Percentiles rank a stretch among this genome's conserved stretches.
Evolutionary conservation across 129 eudicot genomes (phyloP).

Genomic region (Dittrichia graveolens): DNA sequence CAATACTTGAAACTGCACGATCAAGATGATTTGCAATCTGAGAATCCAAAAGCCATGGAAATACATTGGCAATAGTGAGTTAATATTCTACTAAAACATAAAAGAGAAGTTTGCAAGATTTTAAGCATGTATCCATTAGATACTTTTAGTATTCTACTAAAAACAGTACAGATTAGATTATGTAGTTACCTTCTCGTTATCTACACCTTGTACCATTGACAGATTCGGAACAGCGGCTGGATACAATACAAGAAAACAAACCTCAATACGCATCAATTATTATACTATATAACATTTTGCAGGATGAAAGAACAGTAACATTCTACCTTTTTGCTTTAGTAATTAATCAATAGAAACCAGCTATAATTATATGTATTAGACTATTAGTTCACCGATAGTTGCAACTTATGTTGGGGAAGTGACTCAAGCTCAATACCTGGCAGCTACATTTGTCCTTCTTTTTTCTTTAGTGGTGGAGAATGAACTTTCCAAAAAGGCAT

Average conservation of each 20-base stretch:
- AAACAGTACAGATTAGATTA: background rate
- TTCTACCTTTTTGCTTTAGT: too few species aligned
- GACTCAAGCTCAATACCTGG: too few species aligned
- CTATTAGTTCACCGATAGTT: too few species aligned
- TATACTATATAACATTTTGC: too few species aligned
- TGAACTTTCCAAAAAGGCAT: too few species aligned
- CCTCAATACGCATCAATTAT: background rate
- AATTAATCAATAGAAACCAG: too few species aligned
- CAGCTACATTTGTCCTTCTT: too few species aligned
- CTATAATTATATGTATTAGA: too few species aligned
- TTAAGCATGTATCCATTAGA: background rate
- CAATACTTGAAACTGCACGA: slow-evolving; percentile 77
- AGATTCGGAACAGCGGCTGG: slow-evolving; percentile 94
- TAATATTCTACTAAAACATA: background rate
- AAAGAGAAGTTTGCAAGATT: background rate
- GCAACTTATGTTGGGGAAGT: too few species aligned
- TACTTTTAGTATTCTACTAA: background rate
- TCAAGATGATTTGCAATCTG: slow-evolving; percentile 91
- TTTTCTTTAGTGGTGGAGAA: too few species aligned
- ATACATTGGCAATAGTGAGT: slow-evolving; percentile 29
- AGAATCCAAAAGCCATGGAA: slow-evolving; percentile 31
- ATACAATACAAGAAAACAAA: slow-evolving; percentile 29
- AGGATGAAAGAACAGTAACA: too few species aligned
- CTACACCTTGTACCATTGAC: slow-evolving; percentile 86
- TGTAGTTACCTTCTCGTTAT: slow-evolving; percentile 72